A percentile compares a stretch with the other conserved stretches of the same genome.
Conservation (phyloP, 306 rosid genomes). For the Begonia fuchsioides region DNA sequence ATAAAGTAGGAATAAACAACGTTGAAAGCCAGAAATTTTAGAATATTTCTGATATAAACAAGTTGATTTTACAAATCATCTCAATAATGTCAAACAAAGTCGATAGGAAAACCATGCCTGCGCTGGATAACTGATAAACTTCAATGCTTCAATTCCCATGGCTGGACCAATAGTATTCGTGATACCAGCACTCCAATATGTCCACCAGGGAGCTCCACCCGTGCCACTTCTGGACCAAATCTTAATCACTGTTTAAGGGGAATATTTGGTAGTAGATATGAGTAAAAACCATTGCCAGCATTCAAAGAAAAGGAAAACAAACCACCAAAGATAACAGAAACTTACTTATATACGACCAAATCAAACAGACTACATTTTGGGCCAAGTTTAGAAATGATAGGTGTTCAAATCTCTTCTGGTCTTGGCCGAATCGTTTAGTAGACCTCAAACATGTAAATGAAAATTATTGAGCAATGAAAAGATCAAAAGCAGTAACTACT, state of each 20-base stretch:
- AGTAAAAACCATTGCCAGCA: too few relatives aligned
- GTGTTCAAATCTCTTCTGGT: conserved; percentile 63
- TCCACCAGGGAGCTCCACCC: conserved; percentile 85
- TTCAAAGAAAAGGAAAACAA: neutral
- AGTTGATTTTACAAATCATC: neutral
- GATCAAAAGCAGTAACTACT: too few relatives aligned
- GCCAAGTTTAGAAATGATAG: conserved; percentile 88
- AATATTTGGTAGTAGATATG: conserved; percentile 1
- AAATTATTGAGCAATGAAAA: too few relatives aligned
- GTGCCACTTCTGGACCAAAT: conserved; percentile 48
- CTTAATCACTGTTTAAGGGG: conserved; percentile 48
- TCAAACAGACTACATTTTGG: conserved; percentile 77
- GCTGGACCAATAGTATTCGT: conserved; percentile 98
- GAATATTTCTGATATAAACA: neutral
- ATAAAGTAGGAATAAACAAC: neutral
- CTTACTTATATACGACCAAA: conserved; percentile 86
- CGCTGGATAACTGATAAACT: conserved; percentile 95
- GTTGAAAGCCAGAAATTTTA: too few relatives aligned
- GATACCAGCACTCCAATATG: conserved; percentile 94
- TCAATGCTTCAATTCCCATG: conserved; percentile 96
- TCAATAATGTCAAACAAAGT: too few relatives aligned
- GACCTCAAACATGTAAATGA: too few relatives aligned
- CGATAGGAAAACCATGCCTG: conserved; percentile 35
- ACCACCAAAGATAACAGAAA: neutral
- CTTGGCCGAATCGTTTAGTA: conserved; percentile 79